Evolutionary conservation across 2,329 filamentous ascomycete genomes (phyloP).

Genomic region (Xylaria sp.): DNA sequence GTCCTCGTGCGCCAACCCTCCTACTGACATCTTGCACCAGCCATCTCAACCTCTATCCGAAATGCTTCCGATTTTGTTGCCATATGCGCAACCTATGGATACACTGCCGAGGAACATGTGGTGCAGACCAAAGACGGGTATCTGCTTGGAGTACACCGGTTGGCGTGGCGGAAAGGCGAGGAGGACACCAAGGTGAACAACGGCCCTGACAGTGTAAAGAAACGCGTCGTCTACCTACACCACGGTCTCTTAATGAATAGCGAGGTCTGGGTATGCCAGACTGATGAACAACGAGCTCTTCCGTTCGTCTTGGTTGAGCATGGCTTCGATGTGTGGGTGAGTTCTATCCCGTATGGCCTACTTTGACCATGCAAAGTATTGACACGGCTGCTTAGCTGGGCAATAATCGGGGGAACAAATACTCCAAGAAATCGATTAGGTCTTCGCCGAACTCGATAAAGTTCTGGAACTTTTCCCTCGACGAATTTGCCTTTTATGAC

Average conservation of each 20-base stretch:
- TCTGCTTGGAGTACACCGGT: constrained; percentile 85
- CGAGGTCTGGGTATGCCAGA: constrained; percentile 96
- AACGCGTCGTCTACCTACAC: constrained; percentile 92
- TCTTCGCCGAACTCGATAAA: constrained; percentile 76
- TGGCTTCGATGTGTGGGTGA: constrained; percentile 94
- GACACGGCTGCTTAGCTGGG: constrained; percentile 69
- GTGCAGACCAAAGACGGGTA: constrained; percentile 96
- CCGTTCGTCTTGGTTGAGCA: constrained; percentile 89
- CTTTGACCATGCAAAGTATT: constrained; percentile 31
- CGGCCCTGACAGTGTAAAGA: constrained; percentile 73
- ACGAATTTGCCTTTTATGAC: constrained; percentile 97
- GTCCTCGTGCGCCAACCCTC: constrained; percentile 48
- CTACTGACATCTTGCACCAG: constrained; percentile 65
- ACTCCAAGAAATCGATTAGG: constrained; percentile 91
- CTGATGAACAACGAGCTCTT: constrained; percentile 84
- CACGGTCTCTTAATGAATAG: constrained; percentile 99
- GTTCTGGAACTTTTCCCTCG: constrained; percentile 99
- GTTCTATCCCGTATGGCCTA: constrained; percentile 39
- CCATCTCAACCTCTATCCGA: constrained; percentile 79
- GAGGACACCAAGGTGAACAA: constrained; percentile 81
- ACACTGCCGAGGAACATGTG: constrained; percentile 94
- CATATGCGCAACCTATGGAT: constrained; percentile 90
- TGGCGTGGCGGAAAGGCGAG: constrained; percentile 85
- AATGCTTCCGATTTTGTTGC: constrained; percentile 93
- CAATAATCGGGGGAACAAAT: constrained; percentile 98